A percentile compares a stretch with the other conserved stretches of the same genome.
Conservation (phyloP, 2,329 filamentous ascomycete genomes). For the Colletotrichum musicola region DNA sequence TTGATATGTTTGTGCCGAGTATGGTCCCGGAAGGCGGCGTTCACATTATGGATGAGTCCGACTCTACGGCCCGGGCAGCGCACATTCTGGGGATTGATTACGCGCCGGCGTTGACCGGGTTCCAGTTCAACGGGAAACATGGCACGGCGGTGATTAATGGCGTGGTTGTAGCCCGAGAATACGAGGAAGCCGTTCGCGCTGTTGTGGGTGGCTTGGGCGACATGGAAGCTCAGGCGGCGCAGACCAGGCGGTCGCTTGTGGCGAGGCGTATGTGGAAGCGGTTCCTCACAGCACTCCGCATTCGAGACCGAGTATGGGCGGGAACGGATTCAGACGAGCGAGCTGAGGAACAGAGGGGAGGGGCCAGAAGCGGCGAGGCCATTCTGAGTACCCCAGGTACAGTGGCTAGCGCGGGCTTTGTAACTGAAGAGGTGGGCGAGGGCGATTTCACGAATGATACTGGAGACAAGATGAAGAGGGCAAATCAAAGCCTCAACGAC, state of each 20-base stretch:
- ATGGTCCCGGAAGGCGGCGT: conserved; percentile 89
- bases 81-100: conserved; percentile 84
- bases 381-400: background rate
- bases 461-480: background rate
- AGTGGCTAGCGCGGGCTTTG: too few species aligned
- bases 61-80: conserved; percentile 77
- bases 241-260: conserved; percentile 78
- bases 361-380: background rate
- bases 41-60: conserved; percentile 68
- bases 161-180: conserved; percentile 79
- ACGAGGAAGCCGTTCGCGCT: conserved; percentile 77
- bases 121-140: conserved; percentile 86
- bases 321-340: conserved; percentile 64
- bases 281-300: conserved; percentile 82
- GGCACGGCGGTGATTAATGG: conserved; percentile 88
- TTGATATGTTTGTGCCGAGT: conserved; percentile 90
- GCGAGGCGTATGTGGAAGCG: conserved; percentile 76
- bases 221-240: conserved; percentile 72
- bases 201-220: conserved; percentile 77
- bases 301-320: conserved; percentile 79
- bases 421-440: background rate
- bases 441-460: conserved; percentile 11
- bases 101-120: conserved; percentile 90
- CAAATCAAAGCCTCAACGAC: conserved; percentile 42
- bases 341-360: conserved; percentile 47